Percentiles rank a stretch among this genome's conserved stretches.
phyloP scores from a whole-genome alignment of 2,329 filamentous ascomycete species.

The Curvularia hawaiiensis region DNA sequence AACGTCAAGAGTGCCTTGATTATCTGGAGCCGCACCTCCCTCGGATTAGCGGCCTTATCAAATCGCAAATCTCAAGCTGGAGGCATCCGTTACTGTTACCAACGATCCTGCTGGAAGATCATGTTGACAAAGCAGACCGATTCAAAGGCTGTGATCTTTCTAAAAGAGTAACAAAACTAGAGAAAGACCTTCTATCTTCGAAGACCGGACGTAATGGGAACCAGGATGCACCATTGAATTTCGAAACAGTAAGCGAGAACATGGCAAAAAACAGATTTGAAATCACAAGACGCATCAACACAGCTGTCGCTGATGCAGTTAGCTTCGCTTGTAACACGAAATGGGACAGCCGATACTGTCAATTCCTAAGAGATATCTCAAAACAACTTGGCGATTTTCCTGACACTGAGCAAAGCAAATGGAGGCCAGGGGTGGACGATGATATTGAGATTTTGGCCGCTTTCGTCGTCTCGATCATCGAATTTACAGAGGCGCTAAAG shows the following conservation, averaged over 20 bases:
- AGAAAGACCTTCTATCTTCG: not conserved
- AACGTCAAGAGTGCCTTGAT: not conserved
- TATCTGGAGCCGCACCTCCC: not conserved
- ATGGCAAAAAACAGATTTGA: not conserved
- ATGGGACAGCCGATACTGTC: no score
- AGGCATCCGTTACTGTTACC: not conserved
- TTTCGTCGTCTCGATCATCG: no score
- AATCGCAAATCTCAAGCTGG: not conserved
- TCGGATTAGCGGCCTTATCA: not conserved
- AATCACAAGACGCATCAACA: no score
- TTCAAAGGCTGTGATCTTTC: not conserved
- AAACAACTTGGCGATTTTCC: no score
- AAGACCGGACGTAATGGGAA: not conserved
- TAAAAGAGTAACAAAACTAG: not conserved
- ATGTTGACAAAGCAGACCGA: not conserved
- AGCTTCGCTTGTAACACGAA: no score
- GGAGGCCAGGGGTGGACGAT: no score
- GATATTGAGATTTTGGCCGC: no score
- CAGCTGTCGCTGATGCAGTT: no score
- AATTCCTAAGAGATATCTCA: no score
- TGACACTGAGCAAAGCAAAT: no score
- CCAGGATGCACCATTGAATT: not conserved
- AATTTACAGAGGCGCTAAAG: no score
- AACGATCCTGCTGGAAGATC: not conserved
- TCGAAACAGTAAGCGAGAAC: not conserved